Evolutionary conservation across 257 asterid species (phyloP).

Genomic region (Rubia yunnanensis): DNA sequence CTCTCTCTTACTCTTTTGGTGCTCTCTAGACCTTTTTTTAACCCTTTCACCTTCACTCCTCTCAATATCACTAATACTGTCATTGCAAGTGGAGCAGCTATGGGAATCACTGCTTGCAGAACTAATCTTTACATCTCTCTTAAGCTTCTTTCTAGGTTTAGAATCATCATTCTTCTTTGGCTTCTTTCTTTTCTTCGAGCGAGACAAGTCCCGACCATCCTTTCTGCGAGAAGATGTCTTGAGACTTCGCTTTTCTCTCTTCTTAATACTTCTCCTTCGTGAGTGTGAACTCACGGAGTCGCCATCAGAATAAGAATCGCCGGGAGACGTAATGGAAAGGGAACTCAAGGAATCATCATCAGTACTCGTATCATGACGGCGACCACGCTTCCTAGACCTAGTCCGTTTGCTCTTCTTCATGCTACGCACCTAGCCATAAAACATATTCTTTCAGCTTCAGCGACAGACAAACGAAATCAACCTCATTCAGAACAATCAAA

Average conservation of each 20-base stretch:
- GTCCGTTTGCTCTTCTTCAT: constrained; percentile 48
- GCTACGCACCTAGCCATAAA: constrained; percentile 25
- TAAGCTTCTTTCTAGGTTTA: constrained; percentile 41
- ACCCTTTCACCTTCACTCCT: constrained; percentile 24
- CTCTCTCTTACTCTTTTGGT: constrained; percentile 13
- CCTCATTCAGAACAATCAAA: neutral
- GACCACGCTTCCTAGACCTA: constrained; percentile 43
- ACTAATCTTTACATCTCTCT: constrained; percentile 31
- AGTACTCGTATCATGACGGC: constrained; percentile 20
- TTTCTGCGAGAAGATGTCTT: constrained; percentile 31
- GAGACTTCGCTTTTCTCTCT: constrained; percentile 23
- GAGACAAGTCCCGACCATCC: constrained; percentile 21
- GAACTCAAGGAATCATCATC: constrained; percentile 32
- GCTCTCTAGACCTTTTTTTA: constrained; percentile 22
- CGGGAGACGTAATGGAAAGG: constrained; percentile 33
- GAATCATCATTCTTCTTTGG: constrained; percentile 28
- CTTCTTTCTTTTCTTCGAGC: constrained; percentile 46
- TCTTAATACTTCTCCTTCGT: constrained; percentile 31
- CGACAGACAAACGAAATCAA: neutral
- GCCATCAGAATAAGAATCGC: constrained; percentile 42
- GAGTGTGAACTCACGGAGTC: constrained; percentile 35
- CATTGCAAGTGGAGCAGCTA: constrained; percentile 48
- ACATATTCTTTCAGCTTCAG: constrained; percentile 8
- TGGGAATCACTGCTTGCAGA: constrained; percentile 46
- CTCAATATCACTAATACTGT: constrained; percentile 23